A percentile compares a stretch with the other conserved stretches of the same genome.
Evolutionary conservation across 345 rosid species (phyloP).

Genomic region (Gossypium turneri): DNA sequence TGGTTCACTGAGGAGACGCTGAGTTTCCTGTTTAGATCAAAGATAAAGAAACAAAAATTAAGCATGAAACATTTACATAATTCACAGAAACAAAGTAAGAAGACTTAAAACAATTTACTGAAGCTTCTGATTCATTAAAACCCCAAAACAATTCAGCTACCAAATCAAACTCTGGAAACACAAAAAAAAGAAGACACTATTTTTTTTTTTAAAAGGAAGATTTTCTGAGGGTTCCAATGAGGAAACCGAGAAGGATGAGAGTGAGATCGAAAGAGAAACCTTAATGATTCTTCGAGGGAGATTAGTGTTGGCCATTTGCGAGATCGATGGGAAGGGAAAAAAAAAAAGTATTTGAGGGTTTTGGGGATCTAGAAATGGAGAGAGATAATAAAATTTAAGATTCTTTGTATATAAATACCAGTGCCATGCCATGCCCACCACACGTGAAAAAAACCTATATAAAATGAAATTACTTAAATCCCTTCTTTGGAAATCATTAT

Average conservation of each 20-base stretch:
- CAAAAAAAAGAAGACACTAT: not conserved
- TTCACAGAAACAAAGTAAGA: not conserved
- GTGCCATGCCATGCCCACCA: no score
- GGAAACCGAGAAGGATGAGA: slow-evolving; percentile 16
- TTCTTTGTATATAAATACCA: no score
- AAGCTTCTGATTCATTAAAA: not conserved
- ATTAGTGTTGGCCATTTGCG: slow-evolving; percentile 81
- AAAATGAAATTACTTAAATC: no score
- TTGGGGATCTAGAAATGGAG: no score
- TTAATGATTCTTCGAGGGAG: slow-evolving; percentile 95
- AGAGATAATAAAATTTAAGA: no score
- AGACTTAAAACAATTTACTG: not conserved
- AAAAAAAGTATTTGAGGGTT: no score
- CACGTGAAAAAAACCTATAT: no score
- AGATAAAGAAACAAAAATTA: not conserved
- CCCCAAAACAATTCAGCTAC: not conserved
- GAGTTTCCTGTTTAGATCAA: slow-evolving; percentile 67
- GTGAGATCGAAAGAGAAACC: slow-evolving; percentile 42
- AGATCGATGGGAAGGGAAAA: slow-evolving; percentile 13
- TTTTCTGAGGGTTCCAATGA: not conserved
- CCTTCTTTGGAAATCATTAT: no score
- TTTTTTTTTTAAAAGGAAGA: not conserved
- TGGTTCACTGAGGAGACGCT: slow-evolving; percentile 98
- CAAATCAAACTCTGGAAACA: not conserved
- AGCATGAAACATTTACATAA: not conserved